These are phyloP conservation scores for Paxillus involutus DNA, from an alignment of 768 basidiomycete genomes.

Conservation along the genomic window DNA sequence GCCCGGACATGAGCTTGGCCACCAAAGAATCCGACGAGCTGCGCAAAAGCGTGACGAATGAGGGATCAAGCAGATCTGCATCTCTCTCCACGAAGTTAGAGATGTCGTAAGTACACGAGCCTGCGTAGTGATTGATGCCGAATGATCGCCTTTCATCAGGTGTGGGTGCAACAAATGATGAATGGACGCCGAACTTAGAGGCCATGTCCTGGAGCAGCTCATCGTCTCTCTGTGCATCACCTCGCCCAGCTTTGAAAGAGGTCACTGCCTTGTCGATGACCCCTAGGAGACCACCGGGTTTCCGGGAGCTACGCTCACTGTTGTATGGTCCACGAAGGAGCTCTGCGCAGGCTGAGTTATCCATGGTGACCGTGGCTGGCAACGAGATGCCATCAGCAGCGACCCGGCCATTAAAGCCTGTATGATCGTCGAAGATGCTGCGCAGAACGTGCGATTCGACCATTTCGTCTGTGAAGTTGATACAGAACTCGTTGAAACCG, in stretches of 20 bases:
- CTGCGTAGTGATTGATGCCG: slow-evolving; percentile 62
- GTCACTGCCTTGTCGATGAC: slow-evolving; percentile 51
- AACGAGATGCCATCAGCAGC: slow-evolving; percentile 53
- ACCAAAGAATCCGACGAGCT: slow-evolving; percentile 53
- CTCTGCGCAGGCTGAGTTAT: slow-evolving; percentile 56
- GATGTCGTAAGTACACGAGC: slow-evolving; percentile 53
- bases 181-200: slow-evolving; percentile 45
- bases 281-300: slow-evolving; percentile 61
- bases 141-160: slow-evolving; percentile 40
- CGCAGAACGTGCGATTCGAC: slow-evolving; percentile 58
- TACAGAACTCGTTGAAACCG: slow-evolving; percentile 59
- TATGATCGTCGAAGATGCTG: slow-evolving; percentile 50
- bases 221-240: slow-evolving; percentile 46
- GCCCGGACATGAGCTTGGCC: slow-evolving; percentile 61
- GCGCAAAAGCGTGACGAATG: slow-evolving; percentile 53
- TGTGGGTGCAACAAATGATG: slow-evolving; percentile 47
- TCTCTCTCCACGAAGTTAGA: slow-evolving; percentile 49
- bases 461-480: slow-evolving; percentile 60
- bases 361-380: slow-evolving; percentile 48
- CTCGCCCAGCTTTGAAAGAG: slow-evolving; percentile 51
- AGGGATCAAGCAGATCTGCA: slow-evolving; percentile 53
- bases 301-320: slow-evolving; percentile 44
- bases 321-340: slow-evolving; percentile 55
- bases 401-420: slow-evolving; percentile 44
- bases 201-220: slow-evolving; percentile 51